These are phyloP conservation scores for Gossypium anomalum DNA, from an alignment of 345 rosid species.

Conservation along the genomic window DNA sequence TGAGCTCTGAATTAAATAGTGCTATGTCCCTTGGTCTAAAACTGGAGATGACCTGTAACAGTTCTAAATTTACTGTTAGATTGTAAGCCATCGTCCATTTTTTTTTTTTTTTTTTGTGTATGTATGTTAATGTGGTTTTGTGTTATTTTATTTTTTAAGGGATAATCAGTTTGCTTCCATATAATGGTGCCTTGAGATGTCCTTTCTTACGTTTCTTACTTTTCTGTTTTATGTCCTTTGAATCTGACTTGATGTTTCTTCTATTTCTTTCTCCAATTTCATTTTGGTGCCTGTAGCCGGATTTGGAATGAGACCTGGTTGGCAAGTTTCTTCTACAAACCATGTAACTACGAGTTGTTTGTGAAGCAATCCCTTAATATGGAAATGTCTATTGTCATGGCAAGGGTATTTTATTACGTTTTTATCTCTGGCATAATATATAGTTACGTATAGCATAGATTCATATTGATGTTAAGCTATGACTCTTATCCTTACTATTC, in stretches of 20 bases:
- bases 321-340: slow-evolving; percentile 87
- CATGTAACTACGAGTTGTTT: slow-evolving; percentile 88
- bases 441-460: neutral
- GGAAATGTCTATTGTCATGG: slow-evolving; percentile 98
- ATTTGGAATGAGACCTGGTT: slow-evolving; percentile 98
- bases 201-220: neutral
- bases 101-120: neutral
- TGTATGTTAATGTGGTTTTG: neutral
- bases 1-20: neutral
- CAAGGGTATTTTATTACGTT: slow-evolving; percentile 62
- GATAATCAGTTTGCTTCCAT: neutral
- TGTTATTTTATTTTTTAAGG: neutral
- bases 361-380: slow-evolving; percentile 97
- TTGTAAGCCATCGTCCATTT: neutral
- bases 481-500: slow-evolving; percentile 9
- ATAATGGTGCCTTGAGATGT: neutral
- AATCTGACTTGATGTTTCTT: slow-evolving; percentile 14
- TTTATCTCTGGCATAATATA: neutral
- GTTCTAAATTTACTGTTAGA: neutral
- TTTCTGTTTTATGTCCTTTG: neutral
- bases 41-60: neutral
- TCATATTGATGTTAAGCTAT: slow-evolving; percentile 1
- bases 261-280: neutral
- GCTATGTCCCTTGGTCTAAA: neutral
- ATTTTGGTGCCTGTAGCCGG: slow-evolving; percentile 48